Conservation (phyloP, 2,329 filamentous ascomycete species). For the Xylariaceae sp. region DNA sequence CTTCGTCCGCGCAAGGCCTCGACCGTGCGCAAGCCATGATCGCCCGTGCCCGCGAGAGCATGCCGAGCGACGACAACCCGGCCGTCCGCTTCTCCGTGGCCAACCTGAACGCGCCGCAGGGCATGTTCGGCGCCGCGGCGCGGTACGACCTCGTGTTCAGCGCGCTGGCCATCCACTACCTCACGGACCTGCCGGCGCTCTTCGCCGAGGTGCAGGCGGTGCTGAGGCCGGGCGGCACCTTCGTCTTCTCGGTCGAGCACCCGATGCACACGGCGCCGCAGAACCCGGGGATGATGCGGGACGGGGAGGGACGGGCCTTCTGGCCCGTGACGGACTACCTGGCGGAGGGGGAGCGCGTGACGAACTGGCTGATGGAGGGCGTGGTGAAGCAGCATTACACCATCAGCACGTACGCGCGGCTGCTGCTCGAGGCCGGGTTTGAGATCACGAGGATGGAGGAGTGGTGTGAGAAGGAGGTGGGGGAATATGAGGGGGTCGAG, state of each 20-base stretch:
- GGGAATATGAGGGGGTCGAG: neutral
- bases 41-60: neutral
- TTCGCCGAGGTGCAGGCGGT: neutral
- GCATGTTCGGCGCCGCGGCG: neutral
- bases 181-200: slow-evolving; percentile 1
- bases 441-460: neutral
- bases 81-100: neutral
- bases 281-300: neutral
- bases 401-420: neutral
- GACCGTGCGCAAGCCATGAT: neutral
- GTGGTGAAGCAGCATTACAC: slow-evolving; percentile 3
- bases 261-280: slow-evolving; percentile 2
- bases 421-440: slow-evolving; percentile 1
- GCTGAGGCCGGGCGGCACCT: neutral
- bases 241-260: slow-evolving; percentile 1
- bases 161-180: slow-evolving; percentile 1
- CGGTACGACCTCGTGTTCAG: slow-evolving; percentile 2
- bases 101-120: neutral
- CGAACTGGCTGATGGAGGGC: neutral
- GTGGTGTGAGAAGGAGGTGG: neutral
- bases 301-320: neutral
- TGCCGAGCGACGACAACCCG: neutral
- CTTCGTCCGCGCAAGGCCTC: neutral
- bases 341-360: slow-evolving; percentile 1
- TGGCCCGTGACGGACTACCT: slow-evolving; percentile 1